phyloP scores from a whole-genome alignment of 2,329 filamentous ascomycete genomes.

The Gaeumannomyces tritici region DNA sequence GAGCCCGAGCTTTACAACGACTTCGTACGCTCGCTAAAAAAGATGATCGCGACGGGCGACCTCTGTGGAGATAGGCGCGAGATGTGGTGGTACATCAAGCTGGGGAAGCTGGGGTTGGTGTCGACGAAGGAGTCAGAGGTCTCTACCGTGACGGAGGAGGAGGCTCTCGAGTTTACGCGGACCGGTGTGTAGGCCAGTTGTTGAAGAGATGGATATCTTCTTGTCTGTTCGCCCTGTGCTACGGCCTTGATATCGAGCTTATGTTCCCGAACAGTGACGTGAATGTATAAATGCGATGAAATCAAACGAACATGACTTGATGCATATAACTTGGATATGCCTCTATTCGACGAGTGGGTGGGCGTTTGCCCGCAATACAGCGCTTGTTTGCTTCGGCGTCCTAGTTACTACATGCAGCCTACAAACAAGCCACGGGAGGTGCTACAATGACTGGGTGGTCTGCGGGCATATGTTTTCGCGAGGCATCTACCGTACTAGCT shows the following conservation, averaged over 20 bases:
- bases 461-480: no score
- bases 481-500: not conserved
- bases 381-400: not conserved
- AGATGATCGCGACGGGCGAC: slow-evolving; percentile 55
- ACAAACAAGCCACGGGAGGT: not conserved
- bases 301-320: not conserved
- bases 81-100: slow-evolving; percentile 70
- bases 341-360: not conserved
- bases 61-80: slow-evolving; percentile 70
- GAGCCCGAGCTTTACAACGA: slow-evolving; percentile 68
- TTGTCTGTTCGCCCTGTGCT: not conserved
- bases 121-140: slow-evolving; percentile 50
- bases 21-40: slow-evolving; percentile 63
- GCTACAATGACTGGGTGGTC: no score
- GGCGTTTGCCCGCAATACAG: not conserved
- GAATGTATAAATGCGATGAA: not conserved
- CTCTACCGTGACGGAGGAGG: slow-evolving; percentile 58
- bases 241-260: not conserved
- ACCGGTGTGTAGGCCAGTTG: not conserved
- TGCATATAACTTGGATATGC: not conserved
- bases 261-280: not conserved
- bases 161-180: slow-evolving; percentile 45
- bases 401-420: not conserved
- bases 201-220: not conserved
- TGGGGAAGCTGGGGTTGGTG: slow-evolving; percentile 62